Evolutionary conservation across 139 green algal genomes (phyloP), one percentile per base, ranked within the genome.

Genomic region (Chlamydomonas eustigma): DNA sequence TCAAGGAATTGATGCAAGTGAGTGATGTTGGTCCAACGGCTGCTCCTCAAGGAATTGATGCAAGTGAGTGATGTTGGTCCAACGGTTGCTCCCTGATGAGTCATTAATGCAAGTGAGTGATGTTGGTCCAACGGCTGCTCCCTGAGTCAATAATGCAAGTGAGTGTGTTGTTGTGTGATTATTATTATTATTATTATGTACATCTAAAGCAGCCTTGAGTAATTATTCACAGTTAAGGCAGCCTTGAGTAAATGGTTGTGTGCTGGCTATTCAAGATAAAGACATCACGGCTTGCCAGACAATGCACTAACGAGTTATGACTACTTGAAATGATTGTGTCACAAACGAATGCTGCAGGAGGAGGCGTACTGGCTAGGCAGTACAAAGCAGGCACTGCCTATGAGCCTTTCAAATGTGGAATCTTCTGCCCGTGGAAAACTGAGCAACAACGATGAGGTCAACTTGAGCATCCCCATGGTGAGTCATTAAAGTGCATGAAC

Each of bases 1-100:
- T 51, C 68, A 90, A 90, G 80, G 85, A 90, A 67, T 66, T 78
- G 2, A 68, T 87, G 72, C 85, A 90, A 82, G 82, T 82, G 73
- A 34, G 51, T 1, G 30, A 51, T 51, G 75, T 18, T 25, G 2
- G 24, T 31, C 33, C 24, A 2, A 28, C 31, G 32, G 38, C n/a
- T 73, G 63, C 30, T 44, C 25, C 36, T 4, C 63, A 65, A 51
- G 8, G 30, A 44, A 4, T 1, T 44, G 39, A 2, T 58, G 33
- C 74, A 52, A 50, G n/a, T 37, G 3, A 24, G 71, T 39, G 44
- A 8, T 22, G 24, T 5, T 4, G 37, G 36, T 33, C 32, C 34
- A 34, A 35, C 5, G 65, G 35, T 18, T 66, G 12, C 31, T 22
- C 4, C 38, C 37, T 12, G 2, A 3, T 37, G 39, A 52, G 72